Evolutionary conservation across 768 basidiomycete genomes (phyloP).

Genomic region (Calocybe indica): DNA sequence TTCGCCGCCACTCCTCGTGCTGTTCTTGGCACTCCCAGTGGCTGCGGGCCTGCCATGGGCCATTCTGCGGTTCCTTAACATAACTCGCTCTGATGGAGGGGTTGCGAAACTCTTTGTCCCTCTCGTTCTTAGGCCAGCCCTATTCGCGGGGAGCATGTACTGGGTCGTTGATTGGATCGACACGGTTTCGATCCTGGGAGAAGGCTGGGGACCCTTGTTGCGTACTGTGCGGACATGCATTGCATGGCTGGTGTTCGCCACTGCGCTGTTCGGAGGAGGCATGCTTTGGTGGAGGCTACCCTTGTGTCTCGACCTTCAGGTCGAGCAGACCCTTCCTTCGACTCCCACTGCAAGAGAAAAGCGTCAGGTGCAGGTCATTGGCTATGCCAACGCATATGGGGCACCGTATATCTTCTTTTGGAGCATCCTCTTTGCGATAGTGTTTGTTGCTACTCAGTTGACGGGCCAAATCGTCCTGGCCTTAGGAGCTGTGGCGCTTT

Average conservation of each 20-base stretch:
- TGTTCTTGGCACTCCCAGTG: slow-evolving; percentile 51
- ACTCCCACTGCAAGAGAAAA: slow-evolving; percentile 11
- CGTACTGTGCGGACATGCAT: slow-evolving; percentile 53
- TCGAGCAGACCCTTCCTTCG: slow-evolving; percentile 9
- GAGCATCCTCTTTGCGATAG: slow-evolving; percentile 53
- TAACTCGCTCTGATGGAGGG: slow-evolving; percentile 72
- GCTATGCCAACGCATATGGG: slow-evolving; percentile 88
- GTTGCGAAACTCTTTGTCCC: slow-evolving; percentile 61
- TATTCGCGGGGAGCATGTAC: slow-evolving; percentile 54
- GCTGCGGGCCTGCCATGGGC: slow-evolving; percentile 51
- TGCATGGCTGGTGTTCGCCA: slow-evolving; percentile 49
- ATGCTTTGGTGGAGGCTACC: slow-evolving; percentile 70
- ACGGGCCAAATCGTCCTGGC: slow-evolving; percentile 78
- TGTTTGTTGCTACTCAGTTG: slow-evolving; percentile 67
- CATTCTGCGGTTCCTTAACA: slow-evolving; percentile 50
- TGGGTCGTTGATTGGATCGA: slow-evolving; percentile 86
- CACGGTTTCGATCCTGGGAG: slow-evolving; percentile 40
- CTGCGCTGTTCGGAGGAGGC: slow-evolving; percentile 47
- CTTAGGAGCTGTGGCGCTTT: slow-evolving; percentile 53
- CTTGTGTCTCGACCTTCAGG: slow-evolving; percentile 63
- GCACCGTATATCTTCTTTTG: slow-evolving; percentile 84
- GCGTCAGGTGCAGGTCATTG: slow-evolving; percentile 57
- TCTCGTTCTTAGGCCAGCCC: slow-evolving; percentile 46
- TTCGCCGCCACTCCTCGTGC: slow-evolving; percentile 52
- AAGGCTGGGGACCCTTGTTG: slow-evolving; percentile 35